Percentiles rank a stretch among this genome's conserved stretches.
These are phyloP conservation scores for Beauveria scarabaeidicola DNA, from an alignment of 2,329 filamentous ascomycete genomes.

Conservation along the genomic window DNA sequence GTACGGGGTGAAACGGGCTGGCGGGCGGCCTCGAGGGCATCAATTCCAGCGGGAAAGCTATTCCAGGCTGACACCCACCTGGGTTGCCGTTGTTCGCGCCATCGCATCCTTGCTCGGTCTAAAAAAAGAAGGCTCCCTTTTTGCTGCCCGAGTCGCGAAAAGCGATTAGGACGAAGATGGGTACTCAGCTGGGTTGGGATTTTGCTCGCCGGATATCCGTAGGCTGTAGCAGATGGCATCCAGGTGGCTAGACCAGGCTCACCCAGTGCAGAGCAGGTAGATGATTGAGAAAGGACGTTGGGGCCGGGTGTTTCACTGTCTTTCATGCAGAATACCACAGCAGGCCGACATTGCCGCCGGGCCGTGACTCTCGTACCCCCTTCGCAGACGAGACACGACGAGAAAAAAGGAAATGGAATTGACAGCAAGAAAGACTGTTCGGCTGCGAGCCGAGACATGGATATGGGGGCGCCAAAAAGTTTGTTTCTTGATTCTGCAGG, in stretches of 20 bases:
- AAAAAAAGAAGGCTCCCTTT: background rate
- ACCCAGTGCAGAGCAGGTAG: background rate
- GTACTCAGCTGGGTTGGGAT: background rate
- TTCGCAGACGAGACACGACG: background rate
- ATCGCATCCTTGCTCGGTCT: background rate
- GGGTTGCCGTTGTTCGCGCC: background rate
- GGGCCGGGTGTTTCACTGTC: background rate
- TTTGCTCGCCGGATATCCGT: background rate
- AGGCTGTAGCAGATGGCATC: background rate
- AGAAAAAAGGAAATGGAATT: background rate
- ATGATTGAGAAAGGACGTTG: background rate
- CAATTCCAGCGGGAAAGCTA: background rate
- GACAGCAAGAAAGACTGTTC: background rate
- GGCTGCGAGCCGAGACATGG: background rate
- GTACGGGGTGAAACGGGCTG: slow-evolving; percentile 17
- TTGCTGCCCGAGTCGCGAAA: background rate
- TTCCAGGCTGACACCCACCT: background rate
- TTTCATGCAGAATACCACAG: background rate
- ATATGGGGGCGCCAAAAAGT: background rate
- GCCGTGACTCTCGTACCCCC: background rate
- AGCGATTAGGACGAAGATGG: background rate
- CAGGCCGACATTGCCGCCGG: background rate
- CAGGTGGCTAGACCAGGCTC: background rate
- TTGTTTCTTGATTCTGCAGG: background rate
- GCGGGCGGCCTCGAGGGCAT: background rate